Conservation (phyloP, 495 filamentous ascomycete species). For the Penicillium goetzii region DNA sequence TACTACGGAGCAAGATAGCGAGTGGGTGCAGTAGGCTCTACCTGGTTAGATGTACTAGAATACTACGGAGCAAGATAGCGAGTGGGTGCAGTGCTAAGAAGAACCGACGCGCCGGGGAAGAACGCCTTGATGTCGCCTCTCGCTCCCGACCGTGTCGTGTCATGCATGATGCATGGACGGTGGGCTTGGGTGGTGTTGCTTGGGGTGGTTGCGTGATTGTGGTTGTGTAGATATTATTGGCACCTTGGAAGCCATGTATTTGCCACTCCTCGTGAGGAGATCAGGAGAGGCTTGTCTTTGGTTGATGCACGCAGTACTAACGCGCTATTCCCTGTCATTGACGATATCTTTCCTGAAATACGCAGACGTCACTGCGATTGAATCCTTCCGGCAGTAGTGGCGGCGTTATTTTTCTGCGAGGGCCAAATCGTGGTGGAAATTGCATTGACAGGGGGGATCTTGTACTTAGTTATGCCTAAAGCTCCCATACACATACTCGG, state of each 20-base stretch:
- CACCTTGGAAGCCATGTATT: not conserved
- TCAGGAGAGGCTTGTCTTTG: not conserved
- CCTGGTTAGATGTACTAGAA: not conserved
- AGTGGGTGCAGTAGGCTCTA: not conserved
- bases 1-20: too few species aligned
- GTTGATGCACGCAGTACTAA: not conserved
- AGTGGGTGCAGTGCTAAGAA: not conserved
- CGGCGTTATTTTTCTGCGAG: not conserved
- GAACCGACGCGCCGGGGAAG: not conserved
- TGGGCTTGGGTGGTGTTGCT: not conserved
- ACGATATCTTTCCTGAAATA: not conserved
- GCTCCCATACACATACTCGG: not conserved
- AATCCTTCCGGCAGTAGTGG: not conserved
- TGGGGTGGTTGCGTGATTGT: not conserved
- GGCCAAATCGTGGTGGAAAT: not conserved
- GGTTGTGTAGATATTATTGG: not conserved
- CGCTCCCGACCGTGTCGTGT: conserved; percentile 15
- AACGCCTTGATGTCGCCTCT: not conserved
- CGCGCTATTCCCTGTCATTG: not conserved
- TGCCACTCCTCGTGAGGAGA: not conserved
- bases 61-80: too few species aligned
- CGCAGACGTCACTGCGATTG: not conserved
- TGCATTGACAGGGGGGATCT: not conserved
- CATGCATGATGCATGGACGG: conserved; percentile 27
- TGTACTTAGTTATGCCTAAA: not conserved